These are phyloP conservation scores for Casuarina glauca DNA, from an alignment of 306 rosid species.

Conservation along the genomic window DNA sequence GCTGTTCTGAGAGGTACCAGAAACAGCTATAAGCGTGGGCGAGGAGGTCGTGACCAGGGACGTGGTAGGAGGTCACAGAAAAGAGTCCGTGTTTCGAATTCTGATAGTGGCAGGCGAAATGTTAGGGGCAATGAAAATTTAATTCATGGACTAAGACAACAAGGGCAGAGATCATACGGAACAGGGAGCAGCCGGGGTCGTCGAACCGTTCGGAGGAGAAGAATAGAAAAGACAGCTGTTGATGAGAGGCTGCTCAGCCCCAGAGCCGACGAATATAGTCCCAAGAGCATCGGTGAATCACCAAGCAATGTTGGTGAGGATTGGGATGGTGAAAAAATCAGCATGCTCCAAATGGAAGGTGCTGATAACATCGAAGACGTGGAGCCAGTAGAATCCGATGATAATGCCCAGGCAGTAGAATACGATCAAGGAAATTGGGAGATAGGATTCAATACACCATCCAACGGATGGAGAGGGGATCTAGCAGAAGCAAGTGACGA, in stretches of 20 bases:
- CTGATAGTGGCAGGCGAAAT: constrained; percentile 38
- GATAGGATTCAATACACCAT: constrained; percentile 55
- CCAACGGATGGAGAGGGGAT: constrained; percentile 64
- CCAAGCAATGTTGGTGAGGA: constrained; percentile 64
- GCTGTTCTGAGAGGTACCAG: constrained; percentile 49
- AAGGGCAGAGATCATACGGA: constrained; percentile 51
- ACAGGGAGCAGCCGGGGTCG: constrained; percentile 82
- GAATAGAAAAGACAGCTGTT: constrained; percentile 65
- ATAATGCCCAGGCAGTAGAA: constrained; percentile 72
- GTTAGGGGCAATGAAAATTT: constrained; percentile 44
- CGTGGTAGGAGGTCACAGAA: constrained; percentile 63
- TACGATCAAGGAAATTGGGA: constrained; percentile 89
- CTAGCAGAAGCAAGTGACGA: constrained; percentile 69
- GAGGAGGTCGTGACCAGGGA: constrained; percentile 68
- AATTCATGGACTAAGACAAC: constrained; percentile 53
- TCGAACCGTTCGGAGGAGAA: constrained; percentile 81
- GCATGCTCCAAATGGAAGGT: constrained; percentile 47
- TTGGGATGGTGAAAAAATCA: constrained; percentile 70
- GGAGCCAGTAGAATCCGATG: constrained; percentile 81
- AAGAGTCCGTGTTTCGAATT: constrained; percentile 48
- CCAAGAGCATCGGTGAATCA: constrained; percentile 58
- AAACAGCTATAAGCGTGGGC: constrained; percentile 64
- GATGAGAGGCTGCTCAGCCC: constrained; percentile 55
- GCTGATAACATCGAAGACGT: constrained; percentile 49
- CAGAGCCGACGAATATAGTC: constrained; percentile 37